Conservation (phyloP, 208 protist species). For the Leishmania tarentolae region DNA sequence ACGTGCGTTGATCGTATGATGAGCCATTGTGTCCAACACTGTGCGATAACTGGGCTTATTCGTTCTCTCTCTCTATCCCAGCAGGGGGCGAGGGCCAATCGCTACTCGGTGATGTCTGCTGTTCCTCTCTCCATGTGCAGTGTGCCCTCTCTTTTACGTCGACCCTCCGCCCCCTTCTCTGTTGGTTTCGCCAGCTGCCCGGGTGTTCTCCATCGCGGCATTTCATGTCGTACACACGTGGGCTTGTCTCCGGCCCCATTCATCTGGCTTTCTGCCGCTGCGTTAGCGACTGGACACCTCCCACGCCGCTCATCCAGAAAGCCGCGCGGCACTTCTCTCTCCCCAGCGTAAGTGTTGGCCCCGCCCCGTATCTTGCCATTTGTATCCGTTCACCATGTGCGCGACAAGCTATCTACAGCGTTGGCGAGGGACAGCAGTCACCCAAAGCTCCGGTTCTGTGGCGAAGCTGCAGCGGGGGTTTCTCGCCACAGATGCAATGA, state of each 20-base stretch:
- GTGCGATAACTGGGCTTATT: neutral
- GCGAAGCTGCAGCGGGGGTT: conserved; percentile 37
- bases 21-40: neutral
- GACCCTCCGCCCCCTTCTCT: neutral
- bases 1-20: neutral
- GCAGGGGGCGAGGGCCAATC: neutral
- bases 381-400: conserved; percentile 36
- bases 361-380: conserved; percentile 20
- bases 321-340: neutral
- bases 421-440: conserved; percentile 37
- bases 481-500: conserved; percentile 51
- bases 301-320: neutral
- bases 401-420: conserved; percentile 32
- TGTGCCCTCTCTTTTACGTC: neutral
- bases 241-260: neutral
- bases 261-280: neutral
- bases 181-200: neutral
- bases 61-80: too few relatives aligned
- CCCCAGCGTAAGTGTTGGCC: neutral
- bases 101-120: conserved; percentile 7
- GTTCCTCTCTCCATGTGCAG: neutral
- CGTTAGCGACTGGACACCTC: neutral
- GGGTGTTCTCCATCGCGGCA: neutral
- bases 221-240: neutral
- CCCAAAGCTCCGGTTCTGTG: conserved; percentile 40